Evolutionary conservation across 768 basidiomycete genomes (phyloP), one percentile per base, ranked within the genome.

Genomic region (Mycena haematopus): DNA sequence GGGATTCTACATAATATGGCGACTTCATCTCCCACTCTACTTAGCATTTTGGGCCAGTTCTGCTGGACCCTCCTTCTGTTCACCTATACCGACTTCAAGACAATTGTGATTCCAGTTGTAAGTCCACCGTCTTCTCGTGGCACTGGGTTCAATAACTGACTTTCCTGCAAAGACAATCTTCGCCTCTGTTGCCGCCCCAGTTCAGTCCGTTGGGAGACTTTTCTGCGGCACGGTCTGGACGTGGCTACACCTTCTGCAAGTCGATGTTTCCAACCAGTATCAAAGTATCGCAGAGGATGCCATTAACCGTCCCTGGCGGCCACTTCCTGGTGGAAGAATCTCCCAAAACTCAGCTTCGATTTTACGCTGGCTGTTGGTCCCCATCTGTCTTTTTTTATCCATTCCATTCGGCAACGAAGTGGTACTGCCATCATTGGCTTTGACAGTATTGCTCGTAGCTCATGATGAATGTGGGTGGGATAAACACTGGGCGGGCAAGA

Each of bases 281-380:
- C 8, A 21, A 1, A 50, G 57, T 15, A 36, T 49, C 11, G 63
- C 24, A 3, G 63, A 64, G 24, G 63, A 64, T 21, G 31, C 44
- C 4, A 25, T 60, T 6, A 64, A 64, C 25, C 42, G 31, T 0
- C 63, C 57, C 6, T 64, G 63, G 63, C 14, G 63, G 10, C 63
- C 63, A 8, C 2, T 58, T 2, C 62, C 62, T 0, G 27, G 42
- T 1, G 60, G 40, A n/a, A 5, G 25, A 19, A n/a, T 42, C n/a
- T 17, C 17, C 1, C 19, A 19, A n/a, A 7, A 3, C 19, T 19
- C 19, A 4, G 19, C 40, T 6, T 5, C 8, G 6, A n/a, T 42
- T 6, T 19, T 42, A 2, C 17, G 40, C 5, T 42, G n/a, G 19
- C 4, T 6, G 6, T 7, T n/a, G 5, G 19, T 42, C 4, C 7